These are phyloP conservation scores for Mariannaea elegans DNA, from an alignment of 2,329 filamentous ascomycete species.

Conservation along the genomic window DNA sequence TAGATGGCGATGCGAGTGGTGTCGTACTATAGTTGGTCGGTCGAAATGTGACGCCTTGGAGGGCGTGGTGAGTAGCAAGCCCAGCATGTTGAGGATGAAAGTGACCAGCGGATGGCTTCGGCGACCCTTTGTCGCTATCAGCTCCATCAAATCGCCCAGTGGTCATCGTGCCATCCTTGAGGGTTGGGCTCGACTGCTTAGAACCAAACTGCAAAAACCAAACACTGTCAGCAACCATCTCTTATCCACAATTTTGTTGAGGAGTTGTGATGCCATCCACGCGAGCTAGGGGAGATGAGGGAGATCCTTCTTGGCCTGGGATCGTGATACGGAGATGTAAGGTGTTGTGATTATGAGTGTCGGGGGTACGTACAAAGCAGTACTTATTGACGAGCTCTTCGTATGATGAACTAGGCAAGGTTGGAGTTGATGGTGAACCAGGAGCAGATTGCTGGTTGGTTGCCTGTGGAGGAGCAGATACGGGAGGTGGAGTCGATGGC, in stretches of 20 bases:
- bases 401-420: constrained; percentile 87
- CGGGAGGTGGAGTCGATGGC: constrained; percentile 30
- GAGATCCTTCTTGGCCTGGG: constrained; percentile 29
- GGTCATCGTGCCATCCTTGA: constrained; percentile 58
- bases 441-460: constrained; percentile 48
- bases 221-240: constrained; percentile 51
- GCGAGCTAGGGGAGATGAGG: constrained; percentile 17
- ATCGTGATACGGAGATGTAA: constrained; percentile 30
- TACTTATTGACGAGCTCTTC: constrained; percentile 98
- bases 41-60: constrained; percentile 37
- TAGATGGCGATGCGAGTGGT: constrained; percentile 30
- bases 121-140: constrained; percentile 18
- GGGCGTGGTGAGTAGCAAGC: constrained; percentile 54
- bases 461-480: constrained; percentile 14
- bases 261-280: constrained; percentile 33
- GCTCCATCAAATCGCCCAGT: constrained; percentile 49
- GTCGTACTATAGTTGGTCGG: constrained; percentile 30
- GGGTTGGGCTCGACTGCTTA: constrained; percentile 62
- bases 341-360: constrained; percentile 44
- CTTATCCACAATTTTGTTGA: constrained; percentile 31
- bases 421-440: constrained; percentile 58
- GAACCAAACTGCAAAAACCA: constrained; percentile 65
- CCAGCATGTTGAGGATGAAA: constrained; percentile 43
- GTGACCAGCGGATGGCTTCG: constrained; percentile 24
- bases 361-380: constrained; percentile 92